phyloP scores from a whole-genome alignment of 345 rosid genomes.

The Brassica cretica region DNA sequence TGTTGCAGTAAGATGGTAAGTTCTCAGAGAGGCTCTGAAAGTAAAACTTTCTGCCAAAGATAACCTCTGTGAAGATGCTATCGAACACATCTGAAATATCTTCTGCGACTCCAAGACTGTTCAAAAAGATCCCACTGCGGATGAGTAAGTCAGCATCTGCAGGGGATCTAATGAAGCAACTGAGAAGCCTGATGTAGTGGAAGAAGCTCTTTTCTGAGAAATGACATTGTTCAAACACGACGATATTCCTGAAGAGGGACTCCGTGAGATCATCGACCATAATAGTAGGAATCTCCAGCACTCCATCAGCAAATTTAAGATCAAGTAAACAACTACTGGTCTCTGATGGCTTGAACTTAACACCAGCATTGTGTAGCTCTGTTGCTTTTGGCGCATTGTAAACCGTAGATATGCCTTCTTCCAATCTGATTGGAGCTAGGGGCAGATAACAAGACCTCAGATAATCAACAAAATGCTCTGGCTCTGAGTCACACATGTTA shows the following conservation, averaged over 20 bases:
- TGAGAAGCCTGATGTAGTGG: conserved; percentile 23
- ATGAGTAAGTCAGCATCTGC: conserved; percentile 31
- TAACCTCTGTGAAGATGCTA: conserved; percentile 26
- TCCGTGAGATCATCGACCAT: conserved; percentile 31
- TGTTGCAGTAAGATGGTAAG: conserved; percentile 1
- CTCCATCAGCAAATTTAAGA: conserved; percentile 24
- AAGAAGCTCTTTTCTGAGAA: conserved; percentile 15
- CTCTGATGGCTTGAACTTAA: conserved; percentile 28
- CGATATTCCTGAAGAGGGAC: conserved; percentile 25
- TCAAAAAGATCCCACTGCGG: conserved; percentile 18
- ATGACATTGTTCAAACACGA: conserved; percentile 36
- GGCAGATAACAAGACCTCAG: conserved; percentile 31
- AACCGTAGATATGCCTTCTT: background rate
- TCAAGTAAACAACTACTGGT: conserved; percentile 30
- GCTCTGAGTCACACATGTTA: conserved; percentile 8
- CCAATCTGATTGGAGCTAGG: background rate
- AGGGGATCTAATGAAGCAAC: conserved; percentile 28
- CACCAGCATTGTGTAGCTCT: conserved; percentile 45
- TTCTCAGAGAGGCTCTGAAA: background rate
- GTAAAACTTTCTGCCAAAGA: background rate
- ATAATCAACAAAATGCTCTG: conserved; percentile 34
- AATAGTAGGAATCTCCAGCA: conserved; percentile 21
- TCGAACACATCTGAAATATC: conserved; percentile 31
- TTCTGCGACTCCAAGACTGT: conserved; percentile 30
- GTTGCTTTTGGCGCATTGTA: conserved; percentile 36